A percentile compares a stretch with the other conserved stretches of the same genome.
Conservation (phyloP, 2,329 filamentous ascomycete genomes). For the Penicillium sp. region DNA sequence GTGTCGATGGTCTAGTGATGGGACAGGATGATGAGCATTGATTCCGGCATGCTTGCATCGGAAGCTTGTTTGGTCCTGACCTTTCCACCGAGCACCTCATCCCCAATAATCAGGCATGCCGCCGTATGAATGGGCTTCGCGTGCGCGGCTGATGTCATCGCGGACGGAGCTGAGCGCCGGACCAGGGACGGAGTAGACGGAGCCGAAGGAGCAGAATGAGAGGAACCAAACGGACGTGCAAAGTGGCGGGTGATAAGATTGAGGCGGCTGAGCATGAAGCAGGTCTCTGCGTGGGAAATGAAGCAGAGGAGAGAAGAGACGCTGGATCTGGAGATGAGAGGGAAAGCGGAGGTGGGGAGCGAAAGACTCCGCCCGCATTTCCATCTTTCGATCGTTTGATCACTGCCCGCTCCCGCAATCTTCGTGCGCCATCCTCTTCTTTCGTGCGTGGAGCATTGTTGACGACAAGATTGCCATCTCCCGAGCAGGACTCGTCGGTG, state of each 20-base stretch:
- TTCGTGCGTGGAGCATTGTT: too few species aligned
- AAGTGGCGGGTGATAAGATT: slow-evolving; percentile 72
- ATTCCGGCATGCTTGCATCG: too few species aligned
- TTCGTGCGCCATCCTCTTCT: slow-evolving; percentile 4
- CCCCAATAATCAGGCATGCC: slow-evolving; percentile 91
- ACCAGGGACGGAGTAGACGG: slow-evolving; percentile 33
- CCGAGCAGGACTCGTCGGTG: too few species aligned
- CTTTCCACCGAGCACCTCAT: slow-evolving; percentile 94
- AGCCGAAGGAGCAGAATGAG: slow-evolving; percentile 46
- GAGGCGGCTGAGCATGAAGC: slow-evolving; percentile 72
- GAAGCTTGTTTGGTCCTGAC: slow-evolving; percentile 46
- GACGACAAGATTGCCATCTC: too few species aligned
- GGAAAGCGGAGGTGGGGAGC: slow-evolving; percentile 21
- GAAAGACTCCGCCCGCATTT: slow-evolving; percentile 23
- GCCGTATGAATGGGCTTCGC: slow-evolving; percentile 76
- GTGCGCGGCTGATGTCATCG: slow-evolving; percentile 46
- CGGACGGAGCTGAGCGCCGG: slow-evolving; percentile 20
- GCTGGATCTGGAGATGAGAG: slow-evolving; percentile 10
- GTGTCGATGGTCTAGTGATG: slow-evolving; percentile 59
- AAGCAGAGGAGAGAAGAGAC: slow-evolving; percentile 2
- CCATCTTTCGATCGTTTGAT: neutral
- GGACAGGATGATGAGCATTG: too few species aligned
- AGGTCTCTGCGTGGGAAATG: neutral
- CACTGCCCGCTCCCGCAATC: slow-evolving; percentile 7
- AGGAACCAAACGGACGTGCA: slow-evolving; percentile 59